Base-by-base conservation (phyloP, 2,329 filamentous ascomycete genomes). In the Fusarium tupiense region DNA sequence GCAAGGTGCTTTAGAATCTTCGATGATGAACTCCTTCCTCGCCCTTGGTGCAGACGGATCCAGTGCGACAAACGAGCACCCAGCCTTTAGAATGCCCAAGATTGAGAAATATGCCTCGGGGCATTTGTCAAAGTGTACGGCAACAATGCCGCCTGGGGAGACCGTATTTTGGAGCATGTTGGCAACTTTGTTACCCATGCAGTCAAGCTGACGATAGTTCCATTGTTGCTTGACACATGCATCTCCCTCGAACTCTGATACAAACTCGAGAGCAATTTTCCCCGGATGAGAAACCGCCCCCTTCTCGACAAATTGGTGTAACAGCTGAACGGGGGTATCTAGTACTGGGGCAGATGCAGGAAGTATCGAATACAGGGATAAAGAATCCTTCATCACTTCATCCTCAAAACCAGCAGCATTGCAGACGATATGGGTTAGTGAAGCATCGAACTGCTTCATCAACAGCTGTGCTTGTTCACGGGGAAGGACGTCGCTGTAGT, bases 21-120 rank as follows among this genome's bases (percentile, higher is more conserved):
- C 76, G 8, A 95, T 76, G 16, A 97, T 96, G 79, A 95, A 97
- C 38, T 90, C 85, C 75, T 94, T 94, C n/a, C 94, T 87, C 16
- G 91, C 88, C 8, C 85, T 84, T 0, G 94, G 94, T 1, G 94
- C 92, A 2, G 87, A 88, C 0, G 93, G 91, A 78, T 97, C 94
- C 16, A 97, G 86, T 0, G 94, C 94, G 22, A 97, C 87, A 80
- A 95, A 97, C 2, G 92, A 90, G 79, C 92, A 95, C 0, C 94
- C 94, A 11, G 92, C 90, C 80, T 97, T 97, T 38, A 97, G 83
- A 61, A 96, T 91, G 2, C 94, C 94, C 4, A 97, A 84, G 44
- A 97, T 95, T 1, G 92, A 89, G 76, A 96, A 94, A 43, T 94
- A 95, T 0, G 94, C 94, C 78, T 96, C 92, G 0, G 94, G 91